phyloP scores from a whole-genome alignment of 2,329 filamentous ascomycete genomes.

The Ascochyta lentis region DNA sequence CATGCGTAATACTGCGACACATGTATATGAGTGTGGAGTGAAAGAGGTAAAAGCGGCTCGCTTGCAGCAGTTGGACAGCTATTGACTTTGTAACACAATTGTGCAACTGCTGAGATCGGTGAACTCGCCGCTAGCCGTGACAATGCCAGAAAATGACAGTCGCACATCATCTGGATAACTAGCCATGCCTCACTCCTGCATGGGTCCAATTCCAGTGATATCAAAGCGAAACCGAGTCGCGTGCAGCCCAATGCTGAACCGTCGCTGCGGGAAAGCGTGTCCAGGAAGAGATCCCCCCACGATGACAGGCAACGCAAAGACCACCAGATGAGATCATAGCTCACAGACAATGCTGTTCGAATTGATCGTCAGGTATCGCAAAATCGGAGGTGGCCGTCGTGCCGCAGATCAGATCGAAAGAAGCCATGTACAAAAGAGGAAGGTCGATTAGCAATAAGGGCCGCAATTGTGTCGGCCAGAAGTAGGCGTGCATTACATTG shows the following conservation, averaged over 20 bases:
- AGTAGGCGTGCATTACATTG: slow-evolving; percentile 19
- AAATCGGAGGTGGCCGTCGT: slow-evolving; percentile 19
- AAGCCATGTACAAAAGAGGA: slow-evolving; percentile 22
- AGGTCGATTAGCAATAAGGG: slow-evolving; percentile 22
- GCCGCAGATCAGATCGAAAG: slow-evolving; percentile 13
- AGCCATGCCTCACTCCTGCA: not conserved
- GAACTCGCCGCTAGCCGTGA: not conserved
- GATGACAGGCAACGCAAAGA: not conserved
- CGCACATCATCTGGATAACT: not conserved
- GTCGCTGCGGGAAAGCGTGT: not conserved
- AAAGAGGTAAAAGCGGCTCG: not conserved
- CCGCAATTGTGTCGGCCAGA: slow-evolving; percentile 19
- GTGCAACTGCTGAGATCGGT: not conserved
- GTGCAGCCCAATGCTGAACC: not conserved
- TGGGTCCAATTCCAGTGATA: not conserved
- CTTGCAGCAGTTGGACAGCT: not conserved
- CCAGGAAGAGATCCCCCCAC: not conserved
- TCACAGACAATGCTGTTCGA: slow-evolving; percentile 1
- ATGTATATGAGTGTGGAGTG: not conserved
- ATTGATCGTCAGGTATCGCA: slow-evolving; percentile 11
- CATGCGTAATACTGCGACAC: slow-evolving; percentile 3
- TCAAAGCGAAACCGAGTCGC: not conserved
- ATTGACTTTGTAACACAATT: not conserved
- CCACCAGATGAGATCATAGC: slow-evolving; percentile 9
- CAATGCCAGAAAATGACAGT: not conserved